phyloP scores from a whole-genome alignment of 306 rosid genomes.

The Spatholobus suberectus region DNA sequence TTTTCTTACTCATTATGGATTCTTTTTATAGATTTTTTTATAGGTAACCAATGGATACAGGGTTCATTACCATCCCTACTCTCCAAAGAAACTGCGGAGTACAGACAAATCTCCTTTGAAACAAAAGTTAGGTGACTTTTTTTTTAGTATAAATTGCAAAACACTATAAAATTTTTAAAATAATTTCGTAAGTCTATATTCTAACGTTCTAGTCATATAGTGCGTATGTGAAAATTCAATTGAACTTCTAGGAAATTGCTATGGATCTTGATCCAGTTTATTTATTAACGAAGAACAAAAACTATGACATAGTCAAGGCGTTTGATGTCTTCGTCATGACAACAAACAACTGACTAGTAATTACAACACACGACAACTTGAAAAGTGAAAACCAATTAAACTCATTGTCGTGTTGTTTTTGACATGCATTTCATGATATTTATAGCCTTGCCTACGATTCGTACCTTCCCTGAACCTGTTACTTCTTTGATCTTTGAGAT shows the following conservation, averaged over 20 bases:
- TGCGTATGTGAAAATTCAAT: not conserved
- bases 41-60: too few relatives aligned
- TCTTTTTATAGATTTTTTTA: too few relatives aligned
- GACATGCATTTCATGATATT: not conserved
- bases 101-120: too few relatives aligned
- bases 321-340: not conserved
- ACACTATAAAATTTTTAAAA: too few relatives aligned
- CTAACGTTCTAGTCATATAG: not conserved
- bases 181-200: too few relatives aligned
- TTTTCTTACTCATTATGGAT: too few relatives aligned
- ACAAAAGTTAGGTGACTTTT: too few relatives aligned
- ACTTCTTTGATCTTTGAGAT: conserved; percentile 6
- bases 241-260: conserved; percentile 28
- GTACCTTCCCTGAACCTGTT: not conserved
- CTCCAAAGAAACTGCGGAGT: too few relatives aligned
- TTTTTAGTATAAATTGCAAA: too few relatives aligned
- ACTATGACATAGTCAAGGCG: not conserved
- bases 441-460: not conserved
- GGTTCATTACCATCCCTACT: too few relatives aligned
- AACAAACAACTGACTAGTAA: not conserved
- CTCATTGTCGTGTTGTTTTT: not conserved
- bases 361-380: not conserved
- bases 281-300: not conserved
- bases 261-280: not conserved
- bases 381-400: not conserved